Evolutionary conservation across 2,329 filamentous ascomycete genomes (phyloP).

Genomic region (Colletotrichum eremochloae): DNA sequence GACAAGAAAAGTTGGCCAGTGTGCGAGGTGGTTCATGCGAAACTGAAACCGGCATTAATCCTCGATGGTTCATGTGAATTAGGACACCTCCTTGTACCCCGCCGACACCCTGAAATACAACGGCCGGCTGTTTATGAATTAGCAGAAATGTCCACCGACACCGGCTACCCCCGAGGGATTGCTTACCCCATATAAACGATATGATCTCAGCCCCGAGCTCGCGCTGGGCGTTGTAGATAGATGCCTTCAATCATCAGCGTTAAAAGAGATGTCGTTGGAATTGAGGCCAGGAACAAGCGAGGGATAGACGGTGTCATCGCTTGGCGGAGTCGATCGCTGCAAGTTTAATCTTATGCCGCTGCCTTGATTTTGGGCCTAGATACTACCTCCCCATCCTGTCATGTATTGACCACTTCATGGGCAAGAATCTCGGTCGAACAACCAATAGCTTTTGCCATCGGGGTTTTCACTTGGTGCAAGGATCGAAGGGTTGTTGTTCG

Average conservation of each 20-base stretch:
- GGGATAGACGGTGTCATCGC: background rate
- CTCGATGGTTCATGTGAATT: constrained; percentile 15
- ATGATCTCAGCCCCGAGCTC: background rate
- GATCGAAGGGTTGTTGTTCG: constrained; percentile 18
- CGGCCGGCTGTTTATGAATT: background rate
- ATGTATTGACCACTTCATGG: constrained; percentile 1
- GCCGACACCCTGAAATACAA: background rate
- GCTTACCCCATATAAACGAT: background rate
- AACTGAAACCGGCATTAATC: constrained; percentile 23
- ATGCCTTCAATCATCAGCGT: background rate
- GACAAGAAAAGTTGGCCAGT: background rate
- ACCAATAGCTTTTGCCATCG: constrained; percentile 13
- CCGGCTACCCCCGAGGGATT: background rate
- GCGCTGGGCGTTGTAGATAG: background rate
- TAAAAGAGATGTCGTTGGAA: constrained; percentile 22
- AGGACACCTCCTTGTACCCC: background rate
- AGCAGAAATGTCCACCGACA: background rate
- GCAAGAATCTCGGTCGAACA: background rate
- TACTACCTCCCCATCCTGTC: constrained; percentile 11
- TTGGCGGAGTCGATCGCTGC: constrained; percentile 38
- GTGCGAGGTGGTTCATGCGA: constrained; percentile 21
- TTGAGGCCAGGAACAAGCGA: constrained; percentile 21
- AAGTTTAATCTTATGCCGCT: constrained; percentile 27
- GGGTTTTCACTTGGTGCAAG: constrained; percentile 22
- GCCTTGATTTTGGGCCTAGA: constrained; percentile 21